phyloP scores from a whole-genome alignment of 176 grass and related monocot genomes.

The Musa acuminata region DNA sequence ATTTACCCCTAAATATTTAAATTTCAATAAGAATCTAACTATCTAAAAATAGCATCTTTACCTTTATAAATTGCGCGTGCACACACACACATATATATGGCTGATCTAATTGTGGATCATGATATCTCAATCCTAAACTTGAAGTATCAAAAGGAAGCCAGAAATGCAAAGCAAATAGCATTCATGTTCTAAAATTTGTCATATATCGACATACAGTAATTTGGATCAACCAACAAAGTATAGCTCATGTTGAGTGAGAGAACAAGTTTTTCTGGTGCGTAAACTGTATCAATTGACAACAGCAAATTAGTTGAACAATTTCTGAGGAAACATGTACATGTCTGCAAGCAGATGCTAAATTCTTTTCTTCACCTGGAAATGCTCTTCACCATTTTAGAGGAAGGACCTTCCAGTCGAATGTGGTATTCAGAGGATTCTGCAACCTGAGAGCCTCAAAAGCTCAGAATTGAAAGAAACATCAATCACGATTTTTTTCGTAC shows the following conservation, averaged over 20 bases:
- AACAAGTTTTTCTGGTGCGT: not conserved
- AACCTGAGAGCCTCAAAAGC: not conserved
- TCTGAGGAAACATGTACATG: not conserved
- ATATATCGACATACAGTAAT: too few species aligned
- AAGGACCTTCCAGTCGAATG: not conserved
- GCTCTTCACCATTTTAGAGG: not conserved
- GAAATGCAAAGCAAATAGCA: too few species aligned
- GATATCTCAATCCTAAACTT: too few species aligned
- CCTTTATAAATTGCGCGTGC: too few species aligned
- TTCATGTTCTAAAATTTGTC: too few species aligned
- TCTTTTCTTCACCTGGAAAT: not conserved
- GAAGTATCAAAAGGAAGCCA: too few species aligned
- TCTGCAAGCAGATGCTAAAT: not conserved
- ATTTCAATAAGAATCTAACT: too few species aligned
- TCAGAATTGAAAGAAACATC: not conserved
- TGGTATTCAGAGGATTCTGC: not conserved
- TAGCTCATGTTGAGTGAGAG: not conserved
- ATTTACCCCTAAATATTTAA: too few species aligned
- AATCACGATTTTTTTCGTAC: slow-evolving; percentile 25
- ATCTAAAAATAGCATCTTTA: too few species aligned
- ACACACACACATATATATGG: too few species aligned
- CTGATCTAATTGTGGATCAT: too few species aligned
- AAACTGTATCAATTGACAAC: not conserved
- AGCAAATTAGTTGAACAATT: not conserved
- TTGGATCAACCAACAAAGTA: not conserved